Conservation (phyloP, 768 basidiomycete genomes). For the Russula foetens region DNA sequence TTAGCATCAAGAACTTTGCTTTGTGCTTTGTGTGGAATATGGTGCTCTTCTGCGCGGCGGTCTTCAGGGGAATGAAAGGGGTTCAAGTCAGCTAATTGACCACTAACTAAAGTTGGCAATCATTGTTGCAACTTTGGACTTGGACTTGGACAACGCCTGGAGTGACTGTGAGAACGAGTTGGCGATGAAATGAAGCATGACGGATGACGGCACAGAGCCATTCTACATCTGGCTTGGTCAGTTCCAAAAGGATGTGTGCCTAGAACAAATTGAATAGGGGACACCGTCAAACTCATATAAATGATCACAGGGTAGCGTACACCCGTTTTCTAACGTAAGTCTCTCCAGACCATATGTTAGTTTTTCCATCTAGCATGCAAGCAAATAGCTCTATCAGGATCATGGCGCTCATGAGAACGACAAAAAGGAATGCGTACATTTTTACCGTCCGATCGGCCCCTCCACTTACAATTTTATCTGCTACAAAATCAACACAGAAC, state of each 20-base stretch:
- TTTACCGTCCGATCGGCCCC: slow-evolving; percentile 87
- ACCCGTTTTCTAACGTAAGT: neutral
- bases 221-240: neutral
- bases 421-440: slow-evolving; percentile 52
- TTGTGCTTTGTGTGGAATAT: too few species aligned
- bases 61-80: too few species aligned
- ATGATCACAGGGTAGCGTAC: neutral
- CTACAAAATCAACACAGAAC: slow-evolving; percentile 98
- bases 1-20: too few species aligned
- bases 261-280: neutral
- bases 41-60: too few species aligned
- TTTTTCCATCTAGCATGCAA: slow-evolving; percentile 17
- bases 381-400: neutral
- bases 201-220: too few species aligned
- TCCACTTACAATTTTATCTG: slow-evolving; percentile 98
- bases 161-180: too few species aligned
- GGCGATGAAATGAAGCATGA: too few species aligned
- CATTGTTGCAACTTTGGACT: too few species aligned
- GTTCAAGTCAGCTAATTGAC: too few species aligned
- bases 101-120: too few species aligned
- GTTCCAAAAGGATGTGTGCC: neutral
- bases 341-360: neutral
- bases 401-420: neutral
- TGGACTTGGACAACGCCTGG: too few species aligned
- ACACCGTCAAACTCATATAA: neutral